These are phyloP conservation scores for Colletotrichum phormii DNA, from an alignment of 2,329 filamentous ascomycete species.

Conservation along the genomic window DNA sequence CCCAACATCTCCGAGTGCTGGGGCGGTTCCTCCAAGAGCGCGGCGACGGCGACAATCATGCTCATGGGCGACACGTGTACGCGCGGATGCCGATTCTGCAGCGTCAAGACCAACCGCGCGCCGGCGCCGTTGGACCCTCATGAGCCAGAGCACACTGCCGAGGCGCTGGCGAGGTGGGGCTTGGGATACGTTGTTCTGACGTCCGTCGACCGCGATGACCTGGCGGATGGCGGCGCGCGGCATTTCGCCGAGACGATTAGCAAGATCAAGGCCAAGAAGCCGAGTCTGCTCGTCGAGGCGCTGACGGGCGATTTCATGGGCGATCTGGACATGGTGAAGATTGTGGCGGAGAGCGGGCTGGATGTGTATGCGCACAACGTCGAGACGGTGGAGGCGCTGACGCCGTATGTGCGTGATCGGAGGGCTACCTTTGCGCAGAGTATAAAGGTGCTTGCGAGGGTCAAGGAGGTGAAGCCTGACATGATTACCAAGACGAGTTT, in stretches of 20 bases:
- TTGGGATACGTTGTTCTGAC: conserved; percentile 96
- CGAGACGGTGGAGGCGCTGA: conserved; percentile 92
- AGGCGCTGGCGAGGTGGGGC: conserved; percentile 92
- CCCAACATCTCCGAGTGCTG: conserved; percentile 99
- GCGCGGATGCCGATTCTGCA: conserved; percentile 95
- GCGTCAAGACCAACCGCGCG: conserved; percentile 86
- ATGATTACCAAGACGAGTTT: conserved; percentile 99
- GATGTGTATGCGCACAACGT: conserved; percentile 98
- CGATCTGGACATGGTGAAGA: conserved; percentile 84
- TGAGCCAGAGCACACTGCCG: conserved; percentile 96
- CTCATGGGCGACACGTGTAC: conserved; percentile 99
- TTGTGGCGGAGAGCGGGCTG: conserved; percentile 88
- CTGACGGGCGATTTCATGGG: conserved; percentile 90
- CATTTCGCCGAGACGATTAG: conserved; percentile 96
- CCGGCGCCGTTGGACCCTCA: conserved; percentile 89
- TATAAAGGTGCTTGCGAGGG: conserved; percentile 80
- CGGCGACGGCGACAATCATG: conserved; percentile 98
- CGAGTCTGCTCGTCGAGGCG: conserved; percentile 82
- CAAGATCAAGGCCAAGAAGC: conserved; percentile 88
- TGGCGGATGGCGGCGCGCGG: conserved; percentile 85
- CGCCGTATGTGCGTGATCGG: conserved; percentile 89
- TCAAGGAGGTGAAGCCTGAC: conserved; percentile 78
- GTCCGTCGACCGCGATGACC: conserved; percentile 91
- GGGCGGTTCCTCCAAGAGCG: conserved; percentile 89
- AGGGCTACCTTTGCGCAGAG: conserved; percentile 91